Evolutionary conservation across 2,329 filamentous ascomycete genomes (phyloP), one percentile per base, ranked within the genome.

Genomic region (Pestalotiopsis sp.): DNA sequence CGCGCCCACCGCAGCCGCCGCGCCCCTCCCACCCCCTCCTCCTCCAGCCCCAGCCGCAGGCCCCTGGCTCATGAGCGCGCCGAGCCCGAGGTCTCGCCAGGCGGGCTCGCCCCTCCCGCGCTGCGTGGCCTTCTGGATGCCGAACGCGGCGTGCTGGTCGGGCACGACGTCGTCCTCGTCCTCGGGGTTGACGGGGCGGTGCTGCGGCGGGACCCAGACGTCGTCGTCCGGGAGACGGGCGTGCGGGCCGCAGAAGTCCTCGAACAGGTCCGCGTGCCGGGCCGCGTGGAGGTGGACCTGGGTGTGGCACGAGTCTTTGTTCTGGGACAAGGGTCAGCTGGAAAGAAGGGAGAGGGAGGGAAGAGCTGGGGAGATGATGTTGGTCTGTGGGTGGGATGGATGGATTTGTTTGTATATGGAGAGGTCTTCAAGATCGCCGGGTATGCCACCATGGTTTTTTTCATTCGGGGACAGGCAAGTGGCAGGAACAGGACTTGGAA

Each of bases 81-180:
- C 85, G n/a, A 96, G 82, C 0, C 92, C 92, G 6, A 95, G 81
- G 76, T 96, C 93, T 77, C 91, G 91, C 93, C 93, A 97, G 7
- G 90, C 90, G 1, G 91, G 86, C 80, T 94, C 92, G 31, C 31
- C 31, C 74, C 86, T 87, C 74, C 84, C 86, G 71, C 87, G 87
- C 81, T 94, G 91, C 17, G 92, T 95, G 11, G 93, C 93, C 73
- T 92, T 88, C 79, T 93, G 90, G 74, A 97, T 96, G 52, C 93
- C 93, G 78, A 96, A 96, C 0, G 93, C 93, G 13, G 93, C 93
- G 77, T 96, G 93, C 81, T 96, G 93, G 79, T 96, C 93, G 0
- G 93, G 93, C 4, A 96, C 93, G 3, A 96, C 92, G 76, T 96
- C 93, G 76, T 96, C 93, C 81, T 96, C 93, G 78, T 96, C 93